Conservation (phyloP, 2,329 filamentous ascomycete genomes). For the Epichloe scottii region DNA sequence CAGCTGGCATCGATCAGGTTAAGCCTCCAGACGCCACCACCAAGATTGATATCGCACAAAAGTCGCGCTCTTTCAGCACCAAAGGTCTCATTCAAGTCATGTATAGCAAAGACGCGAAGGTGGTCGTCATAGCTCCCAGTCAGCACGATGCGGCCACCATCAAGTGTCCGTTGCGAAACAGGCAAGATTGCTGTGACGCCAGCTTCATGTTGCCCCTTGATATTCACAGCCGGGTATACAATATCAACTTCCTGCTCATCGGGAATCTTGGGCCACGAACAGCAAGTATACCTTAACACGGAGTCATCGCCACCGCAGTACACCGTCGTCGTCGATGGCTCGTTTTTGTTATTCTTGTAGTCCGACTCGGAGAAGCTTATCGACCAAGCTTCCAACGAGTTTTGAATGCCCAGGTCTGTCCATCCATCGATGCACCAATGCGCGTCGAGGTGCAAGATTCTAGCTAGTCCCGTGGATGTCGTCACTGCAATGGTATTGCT, state of each 20-base stretch:
- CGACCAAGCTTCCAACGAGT: conserved; percentile 62
- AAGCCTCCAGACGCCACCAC: conserved; percentile 77
- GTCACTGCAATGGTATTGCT: conserved; percentile 52
- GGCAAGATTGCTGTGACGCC: conserved; percentile 83
- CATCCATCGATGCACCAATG: conserved; percentile 25
- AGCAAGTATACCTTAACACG: conserved; percentile 36
- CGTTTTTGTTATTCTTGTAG: conserved; percentile 4
- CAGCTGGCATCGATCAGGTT: conserved; percentile 39
- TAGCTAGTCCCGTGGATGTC: conserved; percentile 54
- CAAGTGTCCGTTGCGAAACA: conserved; percentile 30
- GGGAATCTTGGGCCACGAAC: conserved; percentile 10
- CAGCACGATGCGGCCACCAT: conserved; percentile 46
- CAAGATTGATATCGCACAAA: conserved; percentile 55
- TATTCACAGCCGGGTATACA: conserved; percentile 12
- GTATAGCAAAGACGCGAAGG: conserved; percentile 52
- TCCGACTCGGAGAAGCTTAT: conserved; percentile 41
- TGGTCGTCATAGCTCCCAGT: conserved; percentile 90
- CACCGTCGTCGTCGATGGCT: conserved; percentile 25
- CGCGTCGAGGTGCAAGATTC: conserved; percentile 36
- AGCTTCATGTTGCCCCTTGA: conserved; percentile 51
- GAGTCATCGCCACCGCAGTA: conserved; percentile 71
- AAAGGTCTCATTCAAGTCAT: conserved; percentile 27
- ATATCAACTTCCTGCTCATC: conserved; percentile 5
- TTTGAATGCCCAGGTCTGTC: conserved; percentile 30
- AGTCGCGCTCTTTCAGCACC: conserved; percentile 32